phyloP scores from a whole-genome alignment of 2,329 filamentous ascomycete genomes.

The Chaetomiaceae sp. region DNA sequence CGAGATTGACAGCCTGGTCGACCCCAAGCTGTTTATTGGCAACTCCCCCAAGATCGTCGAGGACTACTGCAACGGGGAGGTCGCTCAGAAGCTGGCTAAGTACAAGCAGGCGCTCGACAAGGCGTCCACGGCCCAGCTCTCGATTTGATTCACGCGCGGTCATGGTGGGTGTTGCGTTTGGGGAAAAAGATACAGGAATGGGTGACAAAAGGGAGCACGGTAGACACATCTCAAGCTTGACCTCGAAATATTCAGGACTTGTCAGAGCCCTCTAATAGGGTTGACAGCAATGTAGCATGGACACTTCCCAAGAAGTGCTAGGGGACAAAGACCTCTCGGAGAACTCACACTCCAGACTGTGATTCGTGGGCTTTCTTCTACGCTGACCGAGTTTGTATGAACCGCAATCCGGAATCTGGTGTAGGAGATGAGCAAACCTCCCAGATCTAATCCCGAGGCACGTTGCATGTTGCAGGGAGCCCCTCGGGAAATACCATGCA shows the following conservation, averaged over 20 bases:
- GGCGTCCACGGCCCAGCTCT: constrained; percentile 25
- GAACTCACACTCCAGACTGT: too few species aligned
- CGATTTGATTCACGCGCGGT: constrained; percentile 12
- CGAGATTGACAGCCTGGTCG: constrained; percentile 64
- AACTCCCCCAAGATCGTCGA: constrained; percentile 27
- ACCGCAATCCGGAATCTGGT: background rate
- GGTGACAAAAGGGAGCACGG: background rate
- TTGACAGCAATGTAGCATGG: background rate
- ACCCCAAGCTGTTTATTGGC: constrained; percentile 47
- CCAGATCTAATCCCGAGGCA: constrained; percentile 8
- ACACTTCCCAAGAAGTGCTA: background rate
- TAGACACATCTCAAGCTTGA: background rate
- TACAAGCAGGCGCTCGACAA: constrained; percentile 22
- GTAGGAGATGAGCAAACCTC: background rate
- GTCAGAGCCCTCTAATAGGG: background rate
- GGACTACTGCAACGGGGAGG: constrained; percentile 26
- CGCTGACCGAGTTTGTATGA: too few species aligned
- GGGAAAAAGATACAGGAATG: background rate
- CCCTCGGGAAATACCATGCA: constrained; percentile 3
- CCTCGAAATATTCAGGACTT: background rate
- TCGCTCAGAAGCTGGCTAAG: constrained; percentile 21
- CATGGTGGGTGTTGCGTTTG: background rate
- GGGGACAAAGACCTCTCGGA: too few species aligned
- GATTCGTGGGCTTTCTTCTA: too few species aligned
- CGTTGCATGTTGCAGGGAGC: background rate